Base-by-base conservation (phyloP, 306 rosid genomes). In the Chamaecrista fasciculata region DNA sequence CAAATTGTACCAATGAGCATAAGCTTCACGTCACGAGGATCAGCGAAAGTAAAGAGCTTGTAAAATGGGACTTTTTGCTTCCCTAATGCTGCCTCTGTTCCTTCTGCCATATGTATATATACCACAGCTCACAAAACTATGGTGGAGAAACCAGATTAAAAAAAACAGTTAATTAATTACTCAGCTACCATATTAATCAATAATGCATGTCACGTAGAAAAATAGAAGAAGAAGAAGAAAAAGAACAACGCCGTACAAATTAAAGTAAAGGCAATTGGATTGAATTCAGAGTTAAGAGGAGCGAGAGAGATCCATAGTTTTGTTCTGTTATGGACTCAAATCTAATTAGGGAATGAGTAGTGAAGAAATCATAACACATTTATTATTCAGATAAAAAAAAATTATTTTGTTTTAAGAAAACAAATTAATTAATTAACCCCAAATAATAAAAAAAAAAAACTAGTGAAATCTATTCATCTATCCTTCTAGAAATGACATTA, bases 21-120 rank as follows among this genome's bases (percentile, higher is more conserved):
- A 59, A 94, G 33, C 0, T 11, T 14, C 14, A 70, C n/a, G 53
- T 94, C 98, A 0, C 70, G 26, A 1, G 57, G 65, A 44, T 94
- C 95, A 0, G 96, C 97, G 2, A 94, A 91, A 24, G 67, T n/a
- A 72, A 94, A 94, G 2, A 94, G 86, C 84, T 66, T 88, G 49
- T 49, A 69, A 46, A 94, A 83, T 0, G 92, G 64, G 40, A 94
- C 87, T 51, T 66, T 81, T 14, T 86, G 84, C 6, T 66, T 67
- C 0, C 2, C 24, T 28, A 46, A 9, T 15, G 31, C 52, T 1
- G 31, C 52, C 0, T 12, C 48, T 14, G 1, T 23, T 34, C 11
- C 15, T 55, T 40, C 26, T 11, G 33, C 21, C 67, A 62, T 62
- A 34, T n/a, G n/a, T n/a, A n/a, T n/a, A n/a, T n/a, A n/a, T n/a